These are phyloP conservation scores for Asterionellopsis glacialis DNA, from an alignment of 108 stramenopile species.

Conservation along the genomic window DNA sequence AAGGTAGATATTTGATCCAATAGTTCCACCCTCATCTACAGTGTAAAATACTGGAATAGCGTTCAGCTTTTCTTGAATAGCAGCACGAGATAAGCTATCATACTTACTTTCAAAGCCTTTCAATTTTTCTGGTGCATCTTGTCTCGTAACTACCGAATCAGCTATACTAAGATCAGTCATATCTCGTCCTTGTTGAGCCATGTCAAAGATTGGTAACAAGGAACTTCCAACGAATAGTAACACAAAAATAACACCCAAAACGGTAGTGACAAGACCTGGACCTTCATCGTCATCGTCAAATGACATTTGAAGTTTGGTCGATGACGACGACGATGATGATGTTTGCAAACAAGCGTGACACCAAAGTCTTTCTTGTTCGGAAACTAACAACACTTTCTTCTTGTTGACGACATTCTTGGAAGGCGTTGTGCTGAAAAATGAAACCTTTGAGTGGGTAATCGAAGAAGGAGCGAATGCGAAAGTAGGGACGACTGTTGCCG, in stretches of 20 bases:
- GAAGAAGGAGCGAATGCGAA: too few relatives aligned
- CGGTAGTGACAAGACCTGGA: neutral
- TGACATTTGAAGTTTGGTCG: too few relatives aligned
- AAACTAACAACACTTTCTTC: too few relatives aligned
- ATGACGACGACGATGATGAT: too few relatives aligned
- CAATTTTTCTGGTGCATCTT: constrained; percentile 7
- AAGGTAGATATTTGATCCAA: constrained; percentile 34
- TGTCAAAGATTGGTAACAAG: constrained; percentile 12
- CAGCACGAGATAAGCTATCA: constrained; percentile 25
- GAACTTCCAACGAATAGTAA: constrained; percentile 20
- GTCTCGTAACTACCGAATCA: constrained; percentile 44
- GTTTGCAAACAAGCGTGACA: too few relatives aligned
- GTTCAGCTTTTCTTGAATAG: constrained; percentile 45
- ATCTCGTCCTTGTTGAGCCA: constrained; percentile 4
- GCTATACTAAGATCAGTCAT: constrained; percentile 22
- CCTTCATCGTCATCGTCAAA: too few relatives aligned
- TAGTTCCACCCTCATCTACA: constrained; percentile 7
- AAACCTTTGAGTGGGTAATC: too few relatives aligned
- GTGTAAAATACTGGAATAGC: constrained; percentile 49
- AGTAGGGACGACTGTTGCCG: too few relatives aligned
- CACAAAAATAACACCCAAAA: neutral
- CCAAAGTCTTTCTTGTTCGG: too few relatives aligned
- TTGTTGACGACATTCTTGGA: too few relatives aligned
- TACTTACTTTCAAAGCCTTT: constrained; percentile 31
- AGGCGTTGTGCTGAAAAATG: too few relatives aligned